These are phyloP conservation scores for Starmerella gropengiesseri DNA, from an alignment of 805 yeast genomes.

Conservation along the genomic window DNA sequence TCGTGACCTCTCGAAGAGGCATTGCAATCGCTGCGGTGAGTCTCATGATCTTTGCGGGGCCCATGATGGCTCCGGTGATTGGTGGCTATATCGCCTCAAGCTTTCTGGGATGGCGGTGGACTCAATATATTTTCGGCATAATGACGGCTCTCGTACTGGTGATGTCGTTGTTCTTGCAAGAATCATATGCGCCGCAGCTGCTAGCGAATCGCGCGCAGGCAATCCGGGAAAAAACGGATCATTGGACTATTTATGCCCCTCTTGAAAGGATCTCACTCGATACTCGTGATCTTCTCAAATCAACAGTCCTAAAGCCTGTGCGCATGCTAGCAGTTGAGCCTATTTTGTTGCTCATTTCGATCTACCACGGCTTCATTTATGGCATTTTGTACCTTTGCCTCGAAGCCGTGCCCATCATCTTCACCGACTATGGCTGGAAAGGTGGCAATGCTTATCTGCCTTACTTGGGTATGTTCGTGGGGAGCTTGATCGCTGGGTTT, in stretches of 20 bases:
- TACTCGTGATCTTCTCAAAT: constrained; percentile 34
- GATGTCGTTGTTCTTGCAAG: constrained; percentile 39
- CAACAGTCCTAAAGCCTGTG: constrained; percentile 25
- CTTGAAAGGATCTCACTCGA: constrained; percentile 36
- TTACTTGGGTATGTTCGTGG: constrained; percentile 61
- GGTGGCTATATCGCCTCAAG: constrained; percentile 62
- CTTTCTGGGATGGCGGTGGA: constrained; percentile 52
- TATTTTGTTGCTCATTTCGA: constrained; percentile 29
- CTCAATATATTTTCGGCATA: constrained; percentile 40
- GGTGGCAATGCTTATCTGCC: constrained; percentile 67
- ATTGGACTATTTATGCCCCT: constrained; percentile 71
- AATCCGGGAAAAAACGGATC: constrained; percentile 57
- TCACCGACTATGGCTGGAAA: constrained; percentile 34
- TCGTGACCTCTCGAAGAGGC: constrained; percentile 13
- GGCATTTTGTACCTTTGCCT: constrained; percentile 34
- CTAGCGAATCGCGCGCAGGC: constrained; percentile 50
- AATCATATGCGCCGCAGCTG: constrained; percentile 63
- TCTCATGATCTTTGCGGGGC: constrained; percentile 19
- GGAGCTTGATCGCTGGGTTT: constrained; percentile 48
- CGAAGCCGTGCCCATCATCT: constrained; percentile 32
- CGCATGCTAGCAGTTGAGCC: constrained; percentile 32
- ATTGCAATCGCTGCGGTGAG: constrained; percentile 11
- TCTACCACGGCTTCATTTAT: constrained; percentile 34
- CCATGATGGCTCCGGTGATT: constrained; percentile 27
- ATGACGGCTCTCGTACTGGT: constrained; percentile 27